Base-by-base conservation (phyloP, 2,329 filamentous ascomycete genomes). In the Fusarium xyrophilum region DNA sequence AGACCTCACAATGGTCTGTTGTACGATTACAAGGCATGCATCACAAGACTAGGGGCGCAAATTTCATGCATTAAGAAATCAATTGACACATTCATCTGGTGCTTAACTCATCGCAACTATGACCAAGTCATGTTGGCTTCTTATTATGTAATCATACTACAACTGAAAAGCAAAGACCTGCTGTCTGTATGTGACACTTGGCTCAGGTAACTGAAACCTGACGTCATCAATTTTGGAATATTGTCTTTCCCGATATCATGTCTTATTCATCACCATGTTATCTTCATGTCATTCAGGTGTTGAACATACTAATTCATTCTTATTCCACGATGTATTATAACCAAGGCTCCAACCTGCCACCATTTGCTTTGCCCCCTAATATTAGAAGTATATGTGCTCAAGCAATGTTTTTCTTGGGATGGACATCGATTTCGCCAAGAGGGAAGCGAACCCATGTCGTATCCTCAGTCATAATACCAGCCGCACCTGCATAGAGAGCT, bases 401-500 rank as follows among this genome's bases (percentile, higher is more conserved):
- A 32, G 71, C 73, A 9, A 74, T 56, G 42, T 74, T 74, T 15
- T 73, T 74, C 35, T 36, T 59, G 13, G 68, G 38, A 15, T 51
- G 47, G 19, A 74, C 66, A 35, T 60, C 51, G 39, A 80, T 72
- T 60, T 79, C 77, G 2, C 81, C 81, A 19, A 82, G 72, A 5
- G 81, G 81, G 25, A 82, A 76, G n/a, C 69, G 68, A 14, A 82
- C 76, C 69, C 75, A 81, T 7, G 80, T 82, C 4, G 79, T 82
- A 54, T 80, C 79, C 32, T 76, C 74, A 2, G 76, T 70, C 80
- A 82, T 82, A 51, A 82, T 67, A 21, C 79, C 79, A 14, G 80
- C 71, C n/a, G 73, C 72, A 15, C 80, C 80, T 7, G 76, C 79
- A 55, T 82, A 82, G 46, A 82, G 81, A 0, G 80, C 80, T 19